Evolutionary conservation across 202 grass and related monocot genomes (phyloP), one percentile per base, ranked within the genome.

Genomic region (Hordeum pubiflorum): DNA sequence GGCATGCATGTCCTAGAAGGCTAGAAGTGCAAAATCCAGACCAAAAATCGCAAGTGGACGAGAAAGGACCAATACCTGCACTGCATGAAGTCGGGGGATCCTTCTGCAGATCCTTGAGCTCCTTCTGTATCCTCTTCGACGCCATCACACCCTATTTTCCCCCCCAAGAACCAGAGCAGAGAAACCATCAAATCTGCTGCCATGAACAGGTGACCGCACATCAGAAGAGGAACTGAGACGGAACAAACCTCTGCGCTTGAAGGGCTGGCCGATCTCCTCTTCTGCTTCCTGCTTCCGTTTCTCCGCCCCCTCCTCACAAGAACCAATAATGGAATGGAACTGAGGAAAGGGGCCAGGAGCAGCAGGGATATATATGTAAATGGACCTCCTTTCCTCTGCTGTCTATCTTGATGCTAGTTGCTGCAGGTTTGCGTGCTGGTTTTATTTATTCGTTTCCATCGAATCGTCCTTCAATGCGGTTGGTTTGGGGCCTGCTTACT

Each of bases 91-190:
- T 91, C 0, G 94, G 94, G 46, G 94, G 94, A 33, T 97, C 94
- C 78, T 91, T 93, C 87, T 97, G 94, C 55, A 97, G 82, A 88
- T 97, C 94, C 87, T 97, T 97, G 79, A 97, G 77, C 76, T 97
- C 94, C 74, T 97, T 97, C 74, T 91, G 89, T 40, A 97, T 97
- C 86, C 94, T 92, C 89, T 91, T 97, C 3, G 84, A 86, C 60
- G 91, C 94, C 94, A 97, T 97, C 66, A 6, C 23, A 36, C 54
- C 10, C 71, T 13, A 23, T 11, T 58, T 12, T 8, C 24, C 2
- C 27, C 40, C 50, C 55, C 75, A 77, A 14, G 7, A 79, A 39
- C 46, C 69, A 56, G 39, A 82, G 32, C 9, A 71, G 77, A 72
- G 38, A 80, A 80, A 87, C 37, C 20, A 67, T 8, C 76, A 90